These are phyloP conservation scores for Hypholoma sublateritium DNA, from an alignment of 768 basidiomycete species.

Conservation along the genomic window DNA sequence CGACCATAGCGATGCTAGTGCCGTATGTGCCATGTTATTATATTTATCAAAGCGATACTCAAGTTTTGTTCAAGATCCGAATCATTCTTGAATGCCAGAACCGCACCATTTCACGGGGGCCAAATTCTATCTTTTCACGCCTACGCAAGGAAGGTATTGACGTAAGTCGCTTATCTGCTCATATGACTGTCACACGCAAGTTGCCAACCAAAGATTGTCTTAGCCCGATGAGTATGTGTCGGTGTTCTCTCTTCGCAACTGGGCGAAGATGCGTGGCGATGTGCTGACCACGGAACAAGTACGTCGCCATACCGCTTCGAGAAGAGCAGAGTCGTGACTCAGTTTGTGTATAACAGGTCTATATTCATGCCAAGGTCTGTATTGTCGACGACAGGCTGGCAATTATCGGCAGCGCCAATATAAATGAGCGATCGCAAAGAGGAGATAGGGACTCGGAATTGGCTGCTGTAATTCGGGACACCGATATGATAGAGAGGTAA, in stretches of 20 bases:
- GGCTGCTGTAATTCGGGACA: slow-evolving; percentile 90
- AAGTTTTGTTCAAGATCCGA: slow-evolving; percentile 57
- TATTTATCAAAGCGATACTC: not conserved
- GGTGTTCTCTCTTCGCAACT: slow-evolving; percentile 88
- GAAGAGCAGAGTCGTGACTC: not conserved
- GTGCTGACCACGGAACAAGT: slow-evolving; percentile 88
- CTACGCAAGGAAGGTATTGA: slow-evolving; percentile 87
- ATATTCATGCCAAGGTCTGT: slow-evolving; percentile 87
- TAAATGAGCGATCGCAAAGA: slow-evolving; percentile 94
- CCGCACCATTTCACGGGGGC: slow-evolving; percentile 82
- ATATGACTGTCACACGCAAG: not conserved
- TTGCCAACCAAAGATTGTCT: not conserved
- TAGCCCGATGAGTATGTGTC: slow-evolving; percentile 92
- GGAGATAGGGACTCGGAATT: slow-evolving; percentile 98
- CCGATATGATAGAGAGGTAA: slow-evolving; percentile 93
- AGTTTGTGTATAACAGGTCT: slow-evolving; percentile 50
- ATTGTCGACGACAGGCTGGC: slow-evolving; percentile 94
- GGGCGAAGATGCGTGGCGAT: slow-evolving; percentile 88
- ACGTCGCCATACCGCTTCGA: slow-evolving; percentile 12
- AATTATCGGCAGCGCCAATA: slow-evolving; percentile 95
- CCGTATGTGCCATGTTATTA: slow-evolving; percentile 49
- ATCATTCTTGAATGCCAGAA: slow-evolving; percentile 97
- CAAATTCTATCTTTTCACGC: slow-evolving; percentile 86
- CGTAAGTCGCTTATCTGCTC: slow-evolving; percentile 43
- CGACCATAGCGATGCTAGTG: slow-evolving; percentile 90